Conservation (phyloP, 2,329 filamentous ascomycete genomes). For the Grosmannia serpens region DNA sequence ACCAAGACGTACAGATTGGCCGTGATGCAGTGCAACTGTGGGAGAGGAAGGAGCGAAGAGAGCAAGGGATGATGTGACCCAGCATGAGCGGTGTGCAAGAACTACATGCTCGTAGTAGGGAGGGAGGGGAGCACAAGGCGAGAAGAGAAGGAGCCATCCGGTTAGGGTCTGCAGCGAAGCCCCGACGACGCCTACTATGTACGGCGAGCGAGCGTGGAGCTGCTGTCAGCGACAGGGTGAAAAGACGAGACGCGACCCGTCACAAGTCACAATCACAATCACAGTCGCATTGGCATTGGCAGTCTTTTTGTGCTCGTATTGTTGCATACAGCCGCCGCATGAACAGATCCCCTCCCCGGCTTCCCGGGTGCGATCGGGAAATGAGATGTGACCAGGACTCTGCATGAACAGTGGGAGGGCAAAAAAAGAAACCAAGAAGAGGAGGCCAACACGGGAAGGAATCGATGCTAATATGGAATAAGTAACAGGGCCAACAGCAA, state of each 20-base stretch:
- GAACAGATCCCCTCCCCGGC: not conserved
- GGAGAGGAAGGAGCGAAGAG: not conserved
- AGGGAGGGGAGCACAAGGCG: not conserved
- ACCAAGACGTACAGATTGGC: not conserved
- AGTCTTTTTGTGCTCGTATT: not conserved
- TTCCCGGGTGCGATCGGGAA: not conserved
- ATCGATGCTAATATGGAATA: not conserved
- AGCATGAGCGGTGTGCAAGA: not conserved
- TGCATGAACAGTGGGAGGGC: not conserved
- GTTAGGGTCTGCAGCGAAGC: too few relatives aligned
- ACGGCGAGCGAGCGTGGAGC: too few relatives aligned
- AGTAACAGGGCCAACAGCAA: not conserved
- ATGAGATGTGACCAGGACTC: slow-evolving; percentile 1
- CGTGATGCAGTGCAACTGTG: not conserved
- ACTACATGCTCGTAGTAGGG: too few relatives aligned
- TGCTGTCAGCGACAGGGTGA: too few relatives aligned
- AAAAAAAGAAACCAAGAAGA: not conserved
- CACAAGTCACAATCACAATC: too few relatives aligned
- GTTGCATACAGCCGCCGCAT: not conserved
- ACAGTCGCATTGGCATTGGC: too few relatives aligned
- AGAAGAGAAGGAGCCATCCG: not conserved
- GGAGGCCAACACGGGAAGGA: not conserved
- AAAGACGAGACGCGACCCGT: not conserved
- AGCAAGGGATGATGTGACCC: not conserved
- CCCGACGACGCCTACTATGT: too few relatives aligned